phyloP scores from a whole-genome alignment of 768 basidiomycete genomes.

The Auricularia auricula-judae region DNA sequence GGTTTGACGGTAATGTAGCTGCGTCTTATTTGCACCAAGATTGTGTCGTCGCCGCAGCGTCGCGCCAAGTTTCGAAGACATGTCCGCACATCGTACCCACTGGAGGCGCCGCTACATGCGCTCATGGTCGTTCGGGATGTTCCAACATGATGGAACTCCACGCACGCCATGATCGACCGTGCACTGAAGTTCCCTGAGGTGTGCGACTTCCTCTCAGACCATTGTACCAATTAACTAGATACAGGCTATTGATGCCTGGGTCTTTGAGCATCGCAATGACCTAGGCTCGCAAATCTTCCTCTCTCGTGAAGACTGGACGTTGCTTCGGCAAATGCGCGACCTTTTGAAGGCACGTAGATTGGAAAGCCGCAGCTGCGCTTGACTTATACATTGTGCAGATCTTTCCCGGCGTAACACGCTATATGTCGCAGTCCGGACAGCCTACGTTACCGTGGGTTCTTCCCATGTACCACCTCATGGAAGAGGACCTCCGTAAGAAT shows the following conservation, averaged over 20 bases:
- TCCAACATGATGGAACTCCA: conserved; percentile 25
- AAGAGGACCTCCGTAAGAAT: conserved; percentile 10
- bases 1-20: conserved; percentile 11
- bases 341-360: background rate
- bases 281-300: conserved; percentile 6
- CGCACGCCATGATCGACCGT: conserved; percentile 23
- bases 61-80: conserved; percentile 14
- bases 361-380: background rate
- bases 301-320: conserved; percentile 5
- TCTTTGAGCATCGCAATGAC: conserved; percentile 13
- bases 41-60: conserved; percentile 22
- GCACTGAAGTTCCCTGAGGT: conserved; percentile 18
- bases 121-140: conserved; percentile 24
- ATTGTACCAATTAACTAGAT: background rate
- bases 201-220: conserved; percentile 1
- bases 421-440: conserved; percentile 15
- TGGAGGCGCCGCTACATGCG: background rate
- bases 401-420: conserved; percentile 13
- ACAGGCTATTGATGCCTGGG: conserved; percentile 25
- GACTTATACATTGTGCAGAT: background rate
- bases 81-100: conserved; percentile 9
- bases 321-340: background rate
- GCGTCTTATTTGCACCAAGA: conserved; percentile 20
- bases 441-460: conserved; percentile 23
- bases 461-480: conserved; percentile 20